Evolutionary conservation across 768 basidiomycete genomes (phyloP).

Genomic region (Tephrocybe sp.): DNA sequence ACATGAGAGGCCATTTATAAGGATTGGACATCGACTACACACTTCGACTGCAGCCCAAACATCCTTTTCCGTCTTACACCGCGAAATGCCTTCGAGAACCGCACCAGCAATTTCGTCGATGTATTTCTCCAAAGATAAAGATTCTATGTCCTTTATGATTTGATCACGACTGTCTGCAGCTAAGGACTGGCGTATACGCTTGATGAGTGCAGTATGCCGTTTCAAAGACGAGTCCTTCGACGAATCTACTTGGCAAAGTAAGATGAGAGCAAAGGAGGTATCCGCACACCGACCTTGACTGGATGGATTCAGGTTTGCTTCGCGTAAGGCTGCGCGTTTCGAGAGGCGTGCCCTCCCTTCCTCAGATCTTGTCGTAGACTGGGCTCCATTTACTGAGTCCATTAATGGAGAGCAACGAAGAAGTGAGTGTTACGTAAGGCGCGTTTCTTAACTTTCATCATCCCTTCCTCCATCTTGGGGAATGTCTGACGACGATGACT

Average conservation of each 20-base stretch:
- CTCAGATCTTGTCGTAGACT: constrained; percentile 31
- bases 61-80: constrained; percentile 93
- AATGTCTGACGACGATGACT: constrained; percentile 69
- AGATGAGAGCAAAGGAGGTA: neutral
- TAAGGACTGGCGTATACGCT: constrained; percentile 86
- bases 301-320: constrained; percentile 49
- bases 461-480: constrained; percentile 1
- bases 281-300: constrained; percentile 42
- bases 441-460: neutral
- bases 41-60: constrained; percentile 93
- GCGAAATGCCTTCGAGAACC: constrained; percentile 76
- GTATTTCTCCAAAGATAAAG: constrained; percentile 92
- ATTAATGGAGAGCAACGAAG: constrained; percentile 18
- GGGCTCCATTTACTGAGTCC: constrained; percentile 30
- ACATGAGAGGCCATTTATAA: neutral
- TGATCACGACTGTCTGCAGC: constrained; percentile 81
- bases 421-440: constrained; percentile 15
- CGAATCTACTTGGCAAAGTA: constrained; percentile 48
- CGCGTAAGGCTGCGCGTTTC: constrained; percentile 60
- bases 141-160: constrained; percentile 89
- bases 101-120: constrained; percentile 92
- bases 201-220: constrained; percentile 94
- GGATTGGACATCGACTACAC: constrained; percentile 15
- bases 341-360: constrained; percentile 50
- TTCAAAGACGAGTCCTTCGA: constrained; percentile 92